Evolutionary conservation across 805 yeast genomes (phyloP).

Genomic region (Saturnispora zaruensis): DNA sequence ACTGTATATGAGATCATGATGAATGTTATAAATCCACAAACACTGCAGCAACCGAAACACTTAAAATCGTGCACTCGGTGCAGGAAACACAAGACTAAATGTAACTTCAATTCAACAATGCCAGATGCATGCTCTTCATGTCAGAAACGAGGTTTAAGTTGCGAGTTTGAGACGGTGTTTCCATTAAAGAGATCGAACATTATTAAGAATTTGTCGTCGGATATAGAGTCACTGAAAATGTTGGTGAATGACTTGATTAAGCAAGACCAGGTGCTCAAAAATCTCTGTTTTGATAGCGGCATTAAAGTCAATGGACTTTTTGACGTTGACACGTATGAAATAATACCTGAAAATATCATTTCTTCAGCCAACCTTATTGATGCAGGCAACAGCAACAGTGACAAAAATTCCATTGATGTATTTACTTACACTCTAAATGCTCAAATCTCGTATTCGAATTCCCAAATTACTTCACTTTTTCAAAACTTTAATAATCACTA

Average conservation of each 20-base stretch:
- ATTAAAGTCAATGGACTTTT: slow-evolving; percentile 26
- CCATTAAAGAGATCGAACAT: slow-evolving; percentile 42
- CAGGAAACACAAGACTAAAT: slow-evolving; percentile 57
- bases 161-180: slow-evolving; percentile 47
- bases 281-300: slow-evolving; percentile 21
- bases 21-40: not conserved
- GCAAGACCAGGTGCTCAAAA: slow-evolving; percentile 21
- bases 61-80: slow-evolving; percentile 57
- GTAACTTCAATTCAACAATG: slow-evolving; percentile 44
- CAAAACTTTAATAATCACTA: slow-evolving; percentile 17
- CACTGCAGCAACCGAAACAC: slow-evolving; percentile 31
- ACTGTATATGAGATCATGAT: not conserved
- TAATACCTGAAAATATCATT: not conserved
- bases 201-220: slow-evolving; percentile 28
- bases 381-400: not conserved
- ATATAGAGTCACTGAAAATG: slow-evolving; percentile 25
- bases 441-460: slow-evolving; percentile 1
- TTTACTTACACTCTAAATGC: not conserved
- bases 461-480: slow-evolving; percentile 14
- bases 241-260: slow-evolving; percentile 24
- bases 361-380: not conserved
- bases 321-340: slow-evolving; percentile 17
- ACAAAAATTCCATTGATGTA: slow-evolving; percentile 4
- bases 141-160: slow-evolving; percentile 39
- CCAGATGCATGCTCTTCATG: slow-evolving; percentile 56